Evolutionary conservation across 352 stramenopile genomes (phyloP).

Genomic region (Phytophthora pini): DNA sequence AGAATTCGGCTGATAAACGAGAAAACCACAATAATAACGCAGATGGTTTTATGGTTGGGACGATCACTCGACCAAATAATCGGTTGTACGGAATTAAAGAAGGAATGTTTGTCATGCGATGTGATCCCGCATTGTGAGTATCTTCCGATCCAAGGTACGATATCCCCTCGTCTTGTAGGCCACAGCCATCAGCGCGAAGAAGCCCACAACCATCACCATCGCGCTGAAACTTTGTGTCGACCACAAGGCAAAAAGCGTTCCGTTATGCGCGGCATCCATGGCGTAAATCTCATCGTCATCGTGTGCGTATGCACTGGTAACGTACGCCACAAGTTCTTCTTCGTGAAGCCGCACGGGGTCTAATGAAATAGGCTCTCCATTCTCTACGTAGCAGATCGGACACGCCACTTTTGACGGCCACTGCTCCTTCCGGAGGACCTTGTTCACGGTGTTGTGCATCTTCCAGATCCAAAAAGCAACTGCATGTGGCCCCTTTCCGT

Average conservation of each 20-base stretch:
- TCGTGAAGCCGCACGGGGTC: conserved; percentile 53
- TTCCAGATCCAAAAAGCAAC: conserved; percentile 80
- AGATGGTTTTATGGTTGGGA: too few relatives aligned
- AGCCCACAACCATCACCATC: conserved; percentile 35
- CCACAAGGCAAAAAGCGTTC: conserved; percentile 43
- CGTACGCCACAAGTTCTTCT: conserved; percentile 61
- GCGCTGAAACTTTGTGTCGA: conserved; percentile 49
- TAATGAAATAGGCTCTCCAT: conserved; percentile 52
- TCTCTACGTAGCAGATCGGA: conserved; percentile 65
- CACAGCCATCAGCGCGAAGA: conserved; percentile 35
- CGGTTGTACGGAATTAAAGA: background rate
- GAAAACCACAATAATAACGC: background rate
- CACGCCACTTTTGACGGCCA: conserved; percentile 68
- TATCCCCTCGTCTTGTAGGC: conserved; percentile 37
- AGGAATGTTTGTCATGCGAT: conserved; percentile 27
- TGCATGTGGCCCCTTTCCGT: conserved; percentile 46
- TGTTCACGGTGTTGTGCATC: conserved; percentile 89
- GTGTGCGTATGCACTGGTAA: conserved; percentile 61
- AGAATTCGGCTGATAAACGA: too few relatives aligned
- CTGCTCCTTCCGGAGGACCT: conserved; percentile 66
- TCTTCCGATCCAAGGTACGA: conserved; percentile 21
- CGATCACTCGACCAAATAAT: background rate
- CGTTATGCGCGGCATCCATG: conserved; percentile 58
- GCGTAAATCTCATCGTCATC: conserved; percentile 54
- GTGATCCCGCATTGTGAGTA: conserved; percentile 29